A percentile compares a stretch with the other conserved stretches of the same genome.
Evolutionary conservation across 1,284 basidiomycete genomes (phyloP).

Genomic region (Psilocybe mexicana): DNA sequence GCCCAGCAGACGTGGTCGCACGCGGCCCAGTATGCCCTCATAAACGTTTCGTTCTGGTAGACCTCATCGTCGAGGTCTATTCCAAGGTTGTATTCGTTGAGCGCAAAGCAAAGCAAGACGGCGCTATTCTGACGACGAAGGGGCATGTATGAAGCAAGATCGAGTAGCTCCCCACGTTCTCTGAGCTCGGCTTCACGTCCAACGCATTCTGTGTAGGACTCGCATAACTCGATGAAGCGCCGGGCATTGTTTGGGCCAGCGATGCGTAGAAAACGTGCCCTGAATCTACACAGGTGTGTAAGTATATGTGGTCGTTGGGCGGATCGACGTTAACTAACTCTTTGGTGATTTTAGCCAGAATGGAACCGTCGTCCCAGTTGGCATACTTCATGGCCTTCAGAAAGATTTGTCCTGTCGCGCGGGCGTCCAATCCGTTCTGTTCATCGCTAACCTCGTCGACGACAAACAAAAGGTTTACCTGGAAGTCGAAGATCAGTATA

Average conservation of each 20-base stretch:
- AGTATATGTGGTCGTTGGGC: not conserved
- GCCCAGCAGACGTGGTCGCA: constrained; percentile 71
- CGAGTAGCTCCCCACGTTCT: constrained; percentile 53
- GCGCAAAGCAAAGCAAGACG: constrained; percentile 60
- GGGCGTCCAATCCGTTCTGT: constrained; percentile 57
- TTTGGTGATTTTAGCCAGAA: constrained; percentile 57
- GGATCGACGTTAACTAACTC: constrained; percentile 43
- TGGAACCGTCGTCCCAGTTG: constrained; percentile 54
- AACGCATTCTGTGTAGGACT: constrained; percentile 58
- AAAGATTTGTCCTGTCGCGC: constrained; percentile 52
- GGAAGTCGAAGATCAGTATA: not conserved
- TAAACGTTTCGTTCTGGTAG: constrained; percentile 54
- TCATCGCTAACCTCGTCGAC: constrained; percentile 73
- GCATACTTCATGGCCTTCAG: constrained; percentile 53
- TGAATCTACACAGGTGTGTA: constrained; percentile 42
- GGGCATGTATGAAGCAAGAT: constrained; percentile 49
- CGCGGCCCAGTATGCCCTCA: constrained; percentile 56
- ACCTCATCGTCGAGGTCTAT: constrained; percentile 64
- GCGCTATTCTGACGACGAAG: constrained; percentile 70
- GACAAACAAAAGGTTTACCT: constrained; percentile 66
- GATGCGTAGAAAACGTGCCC: constrained; percentile 45
- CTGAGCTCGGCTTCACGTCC: constrained; percentile 60
- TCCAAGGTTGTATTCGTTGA: constrained; percentile 60
- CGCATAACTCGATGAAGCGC: constrained; percentile 55
- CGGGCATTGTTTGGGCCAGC: constrained; percentile 44